phyloP scores from a whole-genome alignment of 768 basidiomycete species.

The Pluteus cervinus region DNA sequence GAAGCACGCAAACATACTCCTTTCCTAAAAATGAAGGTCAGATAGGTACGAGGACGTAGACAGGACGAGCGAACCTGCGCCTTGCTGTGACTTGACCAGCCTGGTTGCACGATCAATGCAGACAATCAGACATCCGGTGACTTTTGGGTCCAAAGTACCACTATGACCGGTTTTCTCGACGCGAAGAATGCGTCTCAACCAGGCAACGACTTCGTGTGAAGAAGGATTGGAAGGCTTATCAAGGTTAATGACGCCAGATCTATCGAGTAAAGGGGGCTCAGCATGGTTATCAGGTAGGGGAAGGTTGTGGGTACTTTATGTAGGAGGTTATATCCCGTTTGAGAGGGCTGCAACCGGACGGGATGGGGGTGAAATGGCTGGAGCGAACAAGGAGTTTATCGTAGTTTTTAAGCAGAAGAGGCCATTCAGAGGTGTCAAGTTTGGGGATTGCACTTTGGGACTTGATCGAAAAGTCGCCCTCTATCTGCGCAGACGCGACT shows the following conservation, averaged over 20 bases:
- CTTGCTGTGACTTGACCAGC: conserved; percentile 97
- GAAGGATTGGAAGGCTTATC: conserved; percentile 99
- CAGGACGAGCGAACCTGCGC: conserved; percentile 62
- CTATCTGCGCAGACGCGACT: conserved; percentile 67
- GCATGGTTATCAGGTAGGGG: background rate
- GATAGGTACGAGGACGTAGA: conserved; percentile 4
- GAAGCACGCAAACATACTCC: conserved; percentile 96
- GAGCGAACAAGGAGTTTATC: conserved; percentile 94
- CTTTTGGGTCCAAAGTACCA: conserved; percentile 97
- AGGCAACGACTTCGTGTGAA: conserved; percentile 98
- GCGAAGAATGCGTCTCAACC: conserved; percentile 93
- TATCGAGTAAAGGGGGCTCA: conserved; percentile 22
- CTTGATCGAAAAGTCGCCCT: conserved; percentile 78
- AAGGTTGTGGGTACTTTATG: conserved; percentile 61
- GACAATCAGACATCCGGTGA: conserved; percentile 97
- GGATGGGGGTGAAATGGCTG: conserved; percentile 97
- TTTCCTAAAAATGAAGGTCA: conserved; percentile 53
- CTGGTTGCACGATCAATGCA: conserved; percentile 98
- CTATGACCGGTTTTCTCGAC: conserved; percentile 99
- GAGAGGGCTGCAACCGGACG: conserved; percentile 86
- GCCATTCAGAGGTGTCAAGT: conserved; percentile 97
- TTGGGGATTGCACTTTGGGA: conserved; percentile 67
- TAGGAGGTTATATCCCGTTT: conserved; percentile 91
- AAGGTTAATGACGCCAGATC: conserved; percentile 97
- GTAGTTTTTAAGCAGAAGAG: conserved; percentile 96